A percentile compares a stretch with the other conserved stretches of the same genome.
Conservation (phyloP, 768 basidiomycete species). For the Astraeus odoratus region DNA sequence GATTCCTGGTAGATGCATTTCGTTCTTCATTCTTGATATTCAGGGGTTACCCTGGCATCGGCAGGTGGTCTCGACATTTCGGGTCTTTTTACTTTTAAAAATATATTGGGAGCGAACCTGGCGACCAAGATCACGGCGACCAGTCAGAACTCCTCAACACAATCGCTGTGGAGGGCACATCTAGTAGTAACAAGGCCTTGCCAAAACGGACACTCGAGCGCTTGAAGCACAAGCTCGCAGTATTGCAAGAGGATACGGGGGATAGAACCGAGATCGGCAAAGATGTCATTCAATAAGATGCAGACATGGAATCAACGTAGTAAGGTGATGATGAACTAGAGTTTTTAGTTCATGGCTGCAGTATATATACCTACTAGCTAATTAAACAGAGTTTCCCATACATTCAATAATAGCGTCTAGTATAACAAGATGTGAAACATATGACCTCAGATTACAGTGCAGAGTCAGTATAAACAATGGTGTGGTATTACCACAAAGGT, state of each 20-base stretch:
- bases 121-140: slow-evolving; percentile 30
- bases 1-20: slow-evolving; percentile 37
- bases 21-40: not conserved
- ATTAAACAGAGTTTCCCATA: no score
- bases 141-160: slow-evolving; percentile 8
- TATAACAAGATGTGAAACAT: no score
- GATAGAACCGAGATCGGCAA: slow-evolving; percentile 1
- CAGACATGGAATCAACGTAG: slow-evolving; percentile 3
- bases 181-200: slow-evolving; percentile 23
- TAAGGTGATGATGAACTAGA: no score
- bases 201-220: slow-evolving; percentile 43
- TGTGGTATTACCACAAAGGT: no score
- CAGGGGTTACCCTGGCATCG: slow-evolving; percentile 37
- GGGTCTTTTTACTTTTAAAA: slow-evolving; percentile 55
- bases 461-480: no score
- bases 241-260: slow-evolving; percentile 20
- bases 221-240: slow-evolving; percentile 44
- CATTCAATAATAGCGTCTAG: no score
- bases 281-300: not conserved
- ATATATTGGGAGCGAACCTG: slow-evolving; percentile 39
- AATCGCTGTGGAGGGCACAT: slow-evolving; percentile 1
- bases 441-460: no score
- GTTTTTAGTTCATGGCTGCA: no score
- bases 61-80: slow-evolving; percentile 42
- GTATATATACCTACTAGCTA: no score